phyloP scores from a whole-genome alignment of 192 early-diverging fungal species.

The Allomyces macrogynus region DNA sequence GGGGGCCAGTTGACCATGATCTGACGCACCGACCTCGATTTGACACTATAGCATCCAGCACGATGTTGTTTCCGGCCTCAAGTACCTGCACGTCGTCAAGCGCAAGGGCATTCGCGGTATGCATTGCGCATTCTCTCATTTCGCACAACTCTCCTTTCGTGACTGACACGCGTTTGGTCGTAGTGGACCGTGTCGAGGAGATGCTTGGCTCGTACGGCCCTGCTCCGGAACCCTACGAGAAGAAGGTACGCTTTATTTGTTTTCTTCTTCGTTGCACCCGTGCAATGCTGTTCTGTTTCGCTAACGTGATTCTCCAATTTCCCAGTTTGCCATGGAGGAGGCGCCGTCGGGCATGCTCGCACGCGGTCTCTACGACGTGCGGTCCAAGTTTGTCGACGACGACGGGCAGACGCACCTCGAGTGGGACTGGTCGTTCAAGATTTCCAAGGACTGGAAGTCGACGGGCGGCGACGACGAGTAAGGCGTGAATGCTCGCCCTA shows the following conservation, averaged over 20 bases:
- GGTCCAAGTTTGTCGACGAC: slow-evolving; percentile 87
- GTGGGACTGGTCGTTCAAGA: slow-evolving; percentile 69
- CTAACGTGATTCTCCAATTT: too few relatives aligned
- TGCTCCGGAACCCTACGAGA: slow-evolving; percentile 48
- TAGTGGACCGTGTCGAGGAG: slow-evolving; percentile 79
- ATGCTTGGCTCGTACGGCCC: slow-evolving; percentile 97
- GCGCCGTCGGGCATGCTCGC: slow-evolving; percentile 82
- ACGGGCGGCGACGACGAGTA: not conserved
- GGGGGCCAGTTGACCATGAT: not conserved
- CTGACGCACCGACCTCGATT: not conserved
- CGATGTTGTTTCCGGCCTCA: slow-evolving; percentile 85
- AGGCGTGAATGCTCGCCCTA: too few relatives aligned
- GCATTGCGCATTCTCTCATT: not conserved
- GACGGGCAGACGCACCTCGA: slow-evolving; percentile 60
- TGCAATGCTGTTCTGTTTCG: not conserved
- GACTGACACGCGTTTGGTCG: not conserved
- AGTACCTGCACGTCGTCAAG: slow-evolving; percentile 86
- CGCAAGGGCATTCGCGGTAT: slow-evolving; percentile 49
- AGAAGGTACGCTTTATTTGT: slow-evolving; percentile 40
- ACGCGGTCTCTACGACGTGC: slow-evolving; percentile 67
- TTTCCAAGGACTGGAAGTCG: slow-evolving; percentile 75
- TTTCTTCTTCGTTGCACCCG: too few relatives aligned
- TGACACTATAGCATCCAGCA: slow-evolving; percentile 51
- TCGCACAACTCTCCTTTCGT: not conserved
- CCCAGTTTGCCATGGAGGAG: slow-evolving; percentile 54